Percentiles rank a stretch among this genome's conserved stretches.
Conservation (phyloP, 352 stramenopile genomes). For the Phytophthora fragariaefolia region DNA sequence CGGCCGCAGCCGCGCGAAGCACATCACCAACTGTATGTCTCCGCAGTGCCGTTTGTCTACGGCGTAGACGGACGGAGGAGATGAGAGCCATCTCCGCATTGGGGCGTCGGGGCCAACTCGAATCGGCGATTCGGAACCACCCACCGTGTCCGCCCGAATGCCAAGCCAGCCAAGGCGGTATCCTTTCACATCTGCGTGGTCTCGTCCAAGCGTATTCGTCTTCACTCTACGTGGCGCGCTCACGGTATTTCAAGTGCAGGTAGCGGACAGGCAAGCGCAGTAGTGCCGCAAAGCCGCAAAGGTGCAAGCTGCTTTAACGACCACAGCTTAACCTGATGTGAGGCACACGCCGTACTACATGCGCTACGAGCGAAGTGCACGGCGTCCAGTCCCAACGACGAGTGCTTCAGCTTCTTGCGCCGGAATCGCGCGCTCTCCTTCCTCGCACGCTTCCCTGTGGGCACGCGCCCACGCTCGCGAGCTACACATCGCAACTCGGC, state of each 20-base stretch:
- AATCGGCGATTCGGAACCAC: neutral
- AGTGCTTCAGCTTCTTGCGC: constrained; percentile 11
- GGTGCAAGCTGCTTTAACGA: neutral
- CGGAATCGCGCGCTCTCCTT: constrained; percentile 1
- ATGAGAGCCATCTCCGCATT: neutral
- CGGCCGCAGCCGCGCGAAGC: constrained; percentile 8
- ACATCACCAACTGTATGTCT: constrained; percentile 18
- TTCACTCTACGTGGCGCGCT: neutral
- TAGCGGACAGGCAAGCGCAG: neutral
- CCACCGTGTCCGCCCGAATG: no score
- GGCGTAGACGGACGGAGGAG: constrained; percentile 3
- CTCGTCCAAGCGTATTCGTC: neutral
- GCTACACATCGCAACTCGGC: neutral
- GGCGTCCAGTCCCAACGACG: neutral
- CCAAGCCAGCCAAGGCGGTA: no score
- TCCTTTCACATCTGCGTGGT: neutral
- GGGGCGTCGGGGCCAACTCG: neutral
- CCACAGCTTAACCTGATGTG: constrained; percentile 3
- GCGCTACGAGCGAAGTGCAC: constrained; percentile 3
- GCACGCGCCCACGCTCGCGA: no score
- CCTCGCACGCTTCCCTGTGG: no score
- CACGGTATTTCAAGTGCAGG: neutral
- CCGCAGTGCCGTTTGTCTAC: neutral
- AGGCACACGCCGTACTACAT: constrained; percentile 12
- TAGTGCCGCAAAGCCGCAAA: neutral